phyloP scores from a whole-genome alignment of 2,329 filamentous ascomycete genomes.

The Phoma sp. region DNA sequence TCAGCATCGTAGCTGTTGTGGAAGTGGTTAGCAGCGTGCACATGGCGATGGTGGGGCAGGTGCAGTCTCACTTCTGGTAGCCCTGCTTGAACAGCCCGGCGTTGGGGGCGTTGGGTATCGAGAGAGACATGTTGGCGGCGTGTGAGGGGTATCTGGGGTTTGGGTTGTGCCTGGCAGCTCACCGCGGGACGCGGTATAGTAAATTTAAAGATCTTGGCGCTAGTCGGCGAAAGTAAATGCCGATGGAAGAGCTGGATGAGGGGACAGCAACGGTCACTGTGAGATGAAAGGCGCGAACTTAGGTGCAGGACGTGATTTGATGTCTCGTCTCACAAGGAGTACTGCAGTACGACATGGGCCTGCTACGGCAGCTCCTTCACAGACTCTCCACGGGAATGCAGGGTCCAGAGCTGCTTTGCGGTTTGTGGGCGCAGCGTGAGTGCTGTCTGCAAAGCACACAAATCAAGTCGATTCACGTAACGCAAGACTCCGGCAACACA shows the following conservation, averaged over 20 bases:
- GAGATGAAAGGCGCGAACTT: not conserved
- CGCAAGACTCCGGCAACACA: too few species aligned
- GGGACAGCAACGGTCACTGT: not conserved
- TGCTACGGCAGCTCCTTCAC: too few species aligned
- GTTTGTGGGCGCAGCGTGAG: too few species aligned
- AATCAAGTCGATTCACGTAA: too few species aligned
- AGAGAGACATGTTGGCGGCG: constrained; percentile 78
- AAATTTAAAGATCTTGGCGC: constrained; percentile 16
- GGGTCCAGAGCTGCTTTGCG: too few species aligned
- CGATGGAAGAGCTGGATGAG: not conserved
- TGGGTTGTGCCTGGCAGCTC: constrained; percentile 37
- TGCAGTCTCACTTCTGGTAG: constrained; percentile 81
- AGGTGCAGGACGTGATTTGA: not conserved
- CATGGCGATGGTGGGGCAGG: constrained; percentile 24
- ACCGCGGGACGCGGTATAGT: constrained; percentile 40
- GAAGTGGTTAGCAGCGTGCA: constrained; percentile 43
- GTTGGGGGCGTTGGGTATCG: constrained; percentile 93
- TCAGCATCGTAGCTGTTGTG: constrained; percentile 88
- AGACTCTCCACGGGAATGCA: too few species aligned
- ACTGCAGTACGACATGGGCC: too few species aligned
- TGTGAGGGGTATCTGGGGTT: constrained; percentile 41
- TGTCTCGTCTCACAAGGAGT: not conserved
- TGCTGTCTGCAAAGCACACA: too few species aligned
- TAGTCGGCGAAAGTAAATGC: constrained; percentile 25
- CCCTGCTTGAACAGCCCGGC: constrained; percentile 92